Evolutionary conservation across 2,329 filamentous ascomycete genomes (phyloP).

Genomic region (Exutisphaerella laricina): DNA sequence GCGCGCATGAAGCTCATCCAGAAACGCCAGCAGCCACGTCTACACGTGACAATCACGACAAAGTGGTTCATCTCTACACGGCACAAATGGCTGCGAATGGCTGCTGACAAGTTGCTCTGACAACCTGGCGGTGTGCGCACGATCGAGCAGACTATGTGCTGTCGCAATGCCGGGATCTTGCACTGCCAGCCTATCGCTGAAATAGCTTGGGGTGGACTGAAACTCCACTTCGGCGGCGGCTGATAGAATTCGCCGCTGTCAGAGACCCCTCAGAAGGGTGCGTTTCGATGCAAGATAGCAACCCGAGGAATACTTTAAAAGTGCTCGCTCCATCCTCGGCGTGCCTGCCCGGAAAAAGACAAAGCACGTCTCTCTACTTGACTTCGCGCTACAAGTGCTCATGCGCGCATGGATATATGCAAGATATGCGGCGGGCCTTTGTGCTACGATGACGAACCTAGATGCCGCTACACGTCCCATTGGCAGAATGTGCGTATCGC

Average conservation of each 20-base stretch:
- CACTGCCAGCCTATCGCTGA: constrained; percentile 7
- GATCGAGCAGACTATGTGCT: neutral
- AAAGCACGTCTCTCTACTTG: constrained; percentile 1
- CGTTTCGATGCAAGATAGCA: neutral
- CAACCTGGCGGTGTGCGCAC: constrained; percentile 7
- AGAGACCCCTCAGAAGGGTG: neutral
- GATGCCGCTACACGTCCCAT: constrained; percentile 1
- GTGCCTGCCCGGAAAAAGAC: constrained; percentile 3
- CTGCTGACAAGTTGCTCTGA: constrained; percentile 6
- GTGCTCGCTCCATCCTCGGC: constrained; percentile 11
- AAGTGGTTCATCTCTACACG: too few relatives aligned
- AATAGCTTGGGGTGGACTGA: constrained; percentile 4
- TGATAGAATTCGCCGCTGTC: neutral
- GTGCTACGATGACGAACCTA: constrained; percentile 8
- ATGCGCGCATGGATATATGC: constrained; percentile 6
- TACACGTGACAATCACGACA: too few relatives aligned
- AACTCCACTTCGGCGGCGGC: constrained; percentile 1
- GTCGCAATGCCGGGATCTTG: neutral
- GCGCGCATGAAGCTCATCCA: too few relatives aligned
- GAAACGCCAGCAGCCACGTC: too few relatives aligned
- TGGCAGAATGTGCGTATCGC: constrained; percentile 1
- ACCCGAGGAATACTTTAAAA: neutral
- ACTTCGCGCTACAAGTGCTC: constrained; percentile 9
- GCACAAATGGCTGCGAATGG: neutral
- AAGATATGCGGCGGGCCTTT: constrained; percentile 9